phyloP scores from a whole-genome alignment of 2,329 filamentous ascomycete species.

The Diaporthe vaccinii region DNA sequence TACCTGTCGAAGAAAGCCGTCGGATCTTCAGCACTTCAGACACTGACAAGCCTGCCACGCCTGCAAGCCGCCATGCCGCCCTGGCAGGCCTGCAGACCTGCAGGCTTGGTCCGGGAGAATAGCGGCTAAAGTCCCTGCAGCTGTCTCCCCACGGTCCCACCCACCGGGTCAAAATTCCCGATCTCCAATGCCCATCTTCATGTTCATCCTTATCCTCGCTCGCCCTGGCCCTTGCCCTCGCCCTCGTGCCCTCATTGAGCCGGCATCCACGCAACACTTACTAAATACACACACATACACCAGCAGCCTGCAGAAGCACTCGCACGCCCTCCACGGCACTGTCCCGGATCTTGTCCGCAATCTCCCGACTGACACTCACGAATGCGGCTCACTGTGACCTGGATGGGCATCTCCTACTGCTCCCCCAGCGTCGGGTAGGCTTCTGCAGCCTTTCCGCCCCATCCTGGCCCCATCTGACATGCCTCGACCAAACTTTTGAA shows the following conservation, averaged over 20 bases:
- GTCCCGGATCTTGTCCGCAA: neutral
- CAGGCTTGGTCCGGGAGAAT: slow-evolving; percentile 15
- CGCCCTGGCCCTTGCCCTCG: neutral
- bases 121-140: slow-evolving; percentile 28
- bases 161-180: slow-evolving; percentile 12
- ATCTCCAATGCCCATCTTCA: neutral
- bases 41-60: slow-evolving; percentile 7
- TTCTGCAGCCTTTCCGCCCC: slow-evolving; percentile 24
- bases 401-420: neutral
- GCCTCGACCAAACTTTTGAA: slow-evolving; percentile 23
- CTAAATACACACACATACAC: neutral
- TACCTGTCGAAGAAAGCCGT: slow-evolving; percentile 21
- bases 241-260: neutral
- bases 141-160: slow-evolving; percentile 24
- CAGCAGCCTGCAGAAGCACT: neutral
- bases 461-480: slow-evolving; percentile 6
- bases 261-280: neutral
- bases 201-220: neutral
- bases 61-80: slow-evolving; percentile 1
- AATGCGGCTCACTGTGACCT: neutral
- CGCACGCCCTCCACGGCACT: neutral
- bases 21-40: slow-evolving; percentile 27
- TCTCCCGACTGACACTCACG: slow-evolving; percentile 5
- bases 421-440: slow-evolving; percentile 1
- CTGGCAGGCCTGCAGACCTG: neutral